These are phyloP conservation scores for Castanea sativa DNA, from an alignment of 306 rosid genomes.

Conservation along the genomic window DNA sequence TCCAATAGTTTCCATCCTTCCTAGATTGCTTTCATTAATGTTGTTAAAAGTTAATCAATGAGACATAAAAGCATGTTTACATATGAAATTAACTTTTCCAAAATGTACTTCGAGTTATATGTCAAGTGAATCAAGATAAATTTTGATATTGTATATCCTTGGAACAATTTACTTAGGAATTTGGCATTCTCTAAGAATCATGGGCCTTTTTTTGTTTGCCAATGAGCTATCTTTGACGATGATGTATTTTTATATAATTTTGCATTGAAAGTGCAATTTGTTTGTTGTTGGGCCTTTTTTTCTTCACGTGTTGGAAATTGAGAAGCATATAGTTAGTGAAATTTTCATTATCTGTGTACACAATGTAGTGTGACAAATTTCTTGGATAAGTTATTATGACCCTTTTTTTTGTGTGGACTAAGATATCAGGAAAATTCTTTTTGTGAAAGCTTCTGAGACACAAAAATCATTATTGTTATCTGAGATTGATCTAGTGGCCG, in stretches of 20 bases:
- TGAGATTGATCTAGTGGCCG: slow-evolving; percentile 92
- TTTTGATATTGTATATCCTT: neutral
- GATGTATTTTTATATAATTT: neutral
- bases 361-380: neutral
- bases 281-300: neutral
- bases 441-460: slow-evolving; percentile 81
- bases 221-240: neutral
- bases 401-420: slow-evolving; percentile 34
- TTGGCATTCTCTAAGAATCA: neutral
- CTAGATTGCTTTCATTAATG: neutral
- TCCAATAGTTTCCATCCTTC: neutral
- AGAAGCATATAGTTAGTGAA: neutral
- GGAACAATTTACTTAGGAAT: neutral
- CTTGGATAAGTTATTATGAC: slow-evolving; percentile 18
- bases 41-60: neutral
- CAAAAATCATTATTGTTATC: slow-evolving; percentile 71
- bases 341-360: slow-evolving; percentile 6
- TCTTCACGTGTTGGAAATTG: neutral
- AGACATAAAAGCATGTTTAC: neutral
- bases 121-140: neutral
- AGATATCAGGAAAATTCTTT: slow-evolving; percentile 90
- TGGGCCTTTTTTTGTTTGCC: neutral
- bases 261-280: neutral
- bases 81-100: neutral
- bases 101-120: neutral